Base-by-base conservation (phyloP, 257 asterid species). In the Fraxinus quadrangulata region DNA sequence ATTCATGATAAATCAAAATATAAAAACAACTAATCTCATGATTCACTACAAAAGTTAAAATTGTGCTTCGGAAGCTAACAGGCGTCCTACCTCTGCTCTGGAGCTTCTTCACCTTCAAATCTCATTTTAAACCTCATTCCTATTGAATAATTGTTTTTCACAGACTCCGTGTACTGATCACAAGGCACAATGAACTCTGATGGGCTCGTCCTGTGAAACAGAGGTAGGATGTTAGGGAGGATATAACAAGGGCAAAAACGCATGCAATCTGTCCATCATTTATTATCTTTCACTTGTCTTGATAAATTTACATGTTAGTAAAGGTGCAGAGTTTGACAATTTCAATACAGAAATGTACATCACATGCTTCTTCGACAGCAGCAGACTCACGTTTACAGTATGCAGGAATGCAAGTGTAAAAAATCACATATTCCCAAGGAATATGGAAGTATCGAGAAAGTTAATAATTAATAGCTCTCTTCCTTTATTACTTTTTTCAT, bases 51-150 rank as follows among this genome's bases (percentile, higher is more conserved):
- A 66, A 75, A 42, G 16, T 21, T 40, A 75, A 9, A 42, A 17
- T 66, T 30, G 84, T n/a, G 75, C 54, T 51, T 70, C 47, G 54
- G 24, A 54, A 79, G 65, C 73, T 36, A 67, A 70, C 37, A 76
- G 14, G 47, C 66, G 54, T 69, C 36, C 67, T 84, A 94, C 99
- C 99, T 91, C 90, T 92, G 99, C 84, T 95, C 99, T 37, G 97
- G 99, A 71, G 99, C 93, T 86, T 95, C 99, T 88, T 95, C 99
- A 77, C 99, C 99, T 93, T 95, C 99, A 11, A 95, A 95, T 83
- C 96, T 87, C 99, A 95, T 95, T 82, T 91, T 95, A 71, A 95
- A 95, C 87, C 99, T 85, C 99, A 91, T 95, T 67, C 98, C 99
- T 73, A 95, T 89, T 0, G 98, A 86, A 75, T 91, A 95, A 80